These are phyloP conservation scores for Pichia sp. DNA, from an alignment of 1,139 yeast genomes.

Conservation along the genomic window DNA sequence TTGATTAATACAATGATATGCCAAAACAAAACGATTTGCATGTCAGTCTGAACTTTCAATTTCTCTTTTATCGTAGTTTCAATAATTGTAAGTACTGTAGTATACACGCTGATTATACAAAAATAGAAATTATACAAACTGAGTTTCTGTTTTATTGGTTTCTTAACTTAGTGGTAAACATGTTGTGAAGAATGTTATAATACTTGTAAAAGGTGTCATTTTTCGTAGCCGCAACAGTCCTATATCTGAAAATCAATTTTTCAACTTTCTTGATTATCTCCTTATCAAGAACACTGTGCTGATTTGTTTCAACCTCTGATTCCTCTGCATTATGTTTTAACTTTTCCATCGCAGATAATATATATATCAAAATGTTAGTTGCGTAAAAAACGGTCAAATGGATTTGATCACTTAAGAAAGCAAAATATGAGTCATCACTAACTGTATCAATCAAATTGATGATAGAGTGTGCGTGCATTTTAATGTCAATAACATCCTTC, in stretches of 20 bases:
- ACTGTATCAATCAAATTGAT: conserved; percentile 37
- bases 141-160: neutral
- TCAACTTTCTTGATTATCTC: conserved; percentile 5
- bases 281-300: neutral
- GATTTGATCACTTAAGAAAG: conserved; percentile 64
- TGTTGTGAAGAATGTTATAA: conserved; percentile 11
- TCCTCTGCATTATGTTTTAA: neutral
- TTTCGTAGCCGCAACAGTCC: conserved; percentile 15
- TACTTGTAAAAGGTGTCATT: conserved; percentile 18
- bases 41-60: conserved; percentile 58
- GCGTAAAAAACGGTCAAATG: conserved; percentile 55
- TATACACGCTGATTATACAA: conserved; percentile 2
- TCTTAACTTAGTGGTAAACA: conserved; percentile 2
- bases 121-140: neutral
- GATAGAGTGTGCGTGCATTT: conserved; percentile 7
- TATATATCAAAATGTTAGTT: conserved; percentile 41
- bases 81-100: neutral
- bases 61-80: neutral
- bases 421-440: conserved; percentile 58
- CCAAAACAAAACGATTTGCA: conserved; percentile 54
- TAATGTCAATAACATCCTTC: conserved; percentile 6
- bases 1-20: conserved; percentile 14
- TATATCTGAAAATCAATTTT: conserved; percentile 11
- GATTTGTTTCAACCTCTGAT: neutral
- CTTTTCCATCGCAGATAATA: conserved; percentile 16